Conservation (phyloP, 2,329 filamentous ascomycete genomes). For the Lachnellula subtilissima region DNA sequence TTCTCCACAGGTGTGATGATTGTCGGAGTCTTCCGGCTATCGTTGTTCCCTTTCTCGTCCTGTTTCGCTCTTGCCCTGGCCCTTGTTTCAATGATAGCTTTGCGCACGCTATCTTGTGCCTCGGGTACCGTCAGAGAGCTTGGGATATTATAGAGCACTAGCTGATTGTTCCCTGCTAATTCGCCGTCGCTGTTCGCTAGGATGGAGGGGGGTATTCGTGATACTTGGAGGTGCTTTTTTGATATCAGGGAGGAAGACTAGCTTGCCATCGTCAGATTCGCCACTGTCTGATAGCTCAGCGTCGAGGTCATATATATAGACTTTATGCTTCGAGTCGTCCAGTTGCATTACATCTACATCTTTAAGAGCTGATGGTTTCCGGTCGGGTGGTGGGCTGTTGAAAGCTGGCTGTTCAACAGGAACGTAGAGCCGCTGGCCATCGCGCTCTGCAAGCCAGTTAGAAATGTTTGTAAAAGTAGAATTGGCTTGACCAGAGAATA, state of each 20-base stretch:
- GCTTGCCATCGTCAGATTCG: constrained; percentile 50
- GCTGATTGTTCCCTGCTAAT: constrained; percentile 55
- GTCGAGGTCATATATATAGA: constrained; percentile 89
- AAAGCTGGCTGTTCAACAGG: constrained; percentile 50
- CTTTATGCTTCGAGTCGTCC: constrained; percentile 76
- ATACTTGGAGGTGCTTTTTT: constrained; percentile 72
- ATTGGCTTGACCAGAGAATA: constrained; percentile 15
- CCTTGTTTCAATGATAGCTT: constrained; percentile 76
- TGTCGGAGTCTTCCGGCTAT: constrained; percentile 13
- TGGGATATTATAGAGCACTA: constrained; percentile 82
- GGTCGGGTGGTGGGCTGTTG: constrained; percentile 14
- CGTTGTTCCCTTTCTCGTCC: constrained; percentile 36
- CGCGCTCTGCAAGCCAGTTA: constrained; percentile 46
- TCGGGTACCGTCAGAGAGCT: constrained; percentile 69
- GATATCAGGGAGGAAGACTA: constrained; percentile 81
- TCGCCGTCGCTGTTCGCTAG: constrained; percentile 53
- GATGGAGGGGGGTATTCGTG: constrained; percentile 59
- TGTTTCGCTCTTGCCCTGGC: constrained; percentile 60
- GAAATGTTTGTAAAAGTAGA: constrained; percentile 6
- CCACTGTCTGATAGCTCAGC: constrained; percentile 73
- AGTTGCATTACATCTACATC: constrained; percentile 69
- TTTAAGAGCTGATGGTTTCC: constrained; percentile 13
- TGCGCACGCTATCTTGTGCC: constrained; percentile 72
- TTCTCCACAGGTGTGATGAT: constrained; percentile 10
- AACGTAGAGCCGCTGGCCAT: constrained; percentile 60